Conservation (phyloP, 1,284 basidiomycete species). For the Cryptococcus hybrid region DNA sequence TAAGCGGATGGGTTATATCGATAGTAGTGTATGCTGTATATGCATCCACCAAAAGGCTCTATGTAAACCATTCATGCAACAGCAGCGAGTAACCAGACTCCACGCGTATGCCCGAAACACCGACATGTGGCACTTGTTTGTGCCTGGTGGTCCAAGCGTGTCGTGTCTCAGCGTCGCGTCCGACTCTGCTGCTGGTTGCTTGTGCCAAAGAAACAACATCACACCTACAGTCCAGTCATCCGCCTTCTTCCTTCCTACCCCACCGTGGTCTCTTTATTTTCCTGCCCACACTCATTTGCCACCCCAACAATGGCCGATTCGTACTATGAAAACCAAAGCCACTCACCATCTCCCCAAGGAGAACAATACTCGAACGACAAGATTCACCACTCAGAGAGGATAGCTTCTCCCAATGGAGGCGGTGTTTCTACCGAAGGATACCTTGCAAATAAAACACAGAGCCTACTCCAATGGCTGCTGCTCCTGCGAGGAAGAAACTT, state of each 20-base stretch:
- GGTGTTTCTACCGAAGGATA: conserved; percentile 12
- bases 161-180: too few species aligned
- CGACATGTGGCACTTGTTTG: conserved; percentile 10
- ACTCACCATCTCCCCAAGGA: conserved; percentile 12
- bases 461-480: background rate
- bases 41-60: too few species aligned
- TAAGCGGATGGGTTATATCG: background rate
- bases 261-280: background rate
- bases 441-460: background rate
- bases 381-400: background rate
- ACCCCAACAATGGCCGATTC: conserved; percentile 31
- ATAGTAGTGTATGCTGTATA: background rate
- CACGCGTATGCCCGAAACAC: conserved; percentile 3
- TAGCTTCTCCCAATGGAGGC: background rate
- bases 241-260: background rate
- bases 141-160: background rate
- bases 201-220: too few species aligned
- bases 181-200: too few species aligned
- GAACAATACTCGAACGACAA: background rate
- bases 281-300: background rate
- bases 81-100: too few species aligned
- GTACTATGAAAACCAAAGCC: conserved; percentile 33
- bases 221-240: background rate
- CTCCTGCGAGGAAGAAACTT: conserved; percentile 42
- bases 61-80: background rate